Base-by-base conservation (phyloP, 805 yeast genomes). In the Wickerhamiella sorbophila region DNA sequence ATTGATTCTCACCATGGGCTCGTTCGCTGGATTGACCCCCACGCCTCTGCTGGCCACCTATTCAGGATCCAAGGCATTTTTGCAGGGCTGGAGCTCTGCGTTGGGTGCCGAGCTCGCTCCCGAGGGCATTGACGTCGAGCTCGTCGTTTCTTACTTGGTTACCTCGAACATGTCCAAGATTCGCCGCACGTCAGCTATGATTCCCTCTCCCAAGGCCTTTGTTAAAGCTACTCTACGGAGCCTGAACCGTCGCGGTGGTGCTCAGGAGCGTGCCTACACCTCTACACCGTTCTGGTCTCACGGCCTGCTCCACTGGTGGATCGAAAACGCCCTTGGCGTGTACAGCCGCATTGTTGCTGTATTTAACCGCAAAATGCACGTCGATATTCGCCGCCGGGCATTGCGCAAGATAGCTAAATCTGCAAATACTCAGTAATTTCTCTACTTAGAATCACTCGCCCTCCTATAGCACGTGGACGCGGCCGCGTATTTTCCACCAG, bases 161-260 rank as follows among this genome's bases (percentile, higher is more conserved):
- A 80, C 95, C 4, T 81, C 95, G 27, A 82, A 94, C 47, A 86
- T 91, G 96, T 87, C 96, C 36, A 91, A 91, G 69, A 75, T 91
- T 55, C 79, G 78, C 63, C 76, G 79, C 55, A 58, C 91, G 9
- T 79, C 93, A 18, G 58, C 69, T 29, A 52, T 76, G 52, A 82
- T 87, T 54, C 98, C 98, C 46, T 77, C 66, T 54, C 94, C 97
- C 42, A 72, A 74, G 58, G 57, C 58, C 20, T 91, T 91, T 61
- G 98, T 91, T 34, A 58, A 64, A n/a, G 63, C 91, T 16, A 70
- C 83, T 5, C 70, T 91, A 53, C 63, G 63, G 36, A 68, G 71
- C 42, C 72, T 79, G 46, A 96, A 96, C 19, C 78, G 83, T 56
- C 75, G 94, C 52, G 75, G 77, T 38, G 98, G 98, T 43, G 93